phyloP scores from a whole-genome alignment of 2,329 filamentous ascomycete species.

The Drechslera avenae region DNA sequence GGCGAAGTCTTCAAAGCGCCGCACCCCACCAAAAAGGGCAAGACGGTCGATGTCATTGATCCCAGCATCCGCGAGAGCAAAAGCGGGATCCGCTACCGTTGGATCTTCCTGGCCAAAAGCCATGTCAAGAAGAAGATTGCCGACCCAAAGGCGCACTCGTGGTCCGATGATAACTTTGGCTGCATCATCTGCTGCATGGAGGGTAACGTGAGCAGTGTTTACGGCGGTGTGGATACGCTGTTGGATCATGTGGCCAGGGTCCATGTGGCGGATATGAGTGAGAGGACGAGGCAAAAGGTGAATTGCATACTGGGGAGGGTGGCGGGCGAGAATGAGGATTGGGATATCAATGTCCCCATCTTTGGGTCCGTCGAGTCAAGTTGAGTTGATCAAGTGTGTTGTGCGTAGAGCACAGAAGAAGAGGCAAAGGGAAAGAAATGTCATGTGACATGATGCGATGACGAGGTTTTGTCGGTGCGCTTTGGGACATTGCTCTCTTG shows the following conservation, averaged over 20 bases:
- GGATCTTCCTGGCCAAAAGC: slow-evolving; percentile 48
- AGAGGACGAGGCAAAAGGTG: slow-evolving; percentile 36
- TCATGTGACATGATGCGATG: too few relatives aligned
- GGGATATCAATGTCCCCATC: slow-evolving; percentile 46
- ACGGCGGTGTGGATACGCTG: slow-evolving; percentile 47
- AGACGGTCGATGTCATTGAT: slow-evolving; percentile 38
- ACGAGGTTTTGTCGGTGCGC: too few relatives aligned
- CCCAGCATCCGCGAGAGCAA: slow-evolving; percentile 30
- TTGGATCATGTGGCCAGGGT: slow-evolving; percentile 47
- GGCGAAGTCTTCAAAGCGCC: slow-evolving; percentile 33
- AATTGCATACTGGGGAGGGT: slow-evolving; percentile 46
- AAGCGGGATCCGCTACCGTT: slow-evolving; percentile 44
- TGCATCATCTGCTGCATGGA: slow-evolving; percentile 46
- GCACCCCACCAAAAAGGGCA: slow-evolving; percentile 34
- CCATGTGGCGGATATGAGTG: slow-evolving; percentile 41
- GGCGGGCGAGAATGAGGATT: slow-evolving; percentile 40
- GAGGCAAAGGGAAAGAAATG: too few relatives aligned
- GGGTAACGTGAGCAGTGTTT: slow-evolving; percentile 40
- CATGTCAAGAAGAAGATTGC: slow-evolving; percentile 31
- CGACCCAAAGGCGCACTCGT: slow-evolving; percentile 4
- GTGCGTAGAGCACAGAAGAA: too few relatives aligned
- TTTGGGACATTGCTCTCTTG: too few relatives aligned
- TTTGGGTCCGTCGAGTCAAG: slow-evolving; percentile 4
- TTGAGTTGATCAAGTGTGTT: too few relatives aligned
- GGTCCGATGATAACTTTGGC: slow-evolving; percentile 37